These are phyloP conservation scores for Leptographium galeiforme DNA, from an alignment of 2,329 filamentous ascomycete species.

Conservation along the genomic window DNA sequence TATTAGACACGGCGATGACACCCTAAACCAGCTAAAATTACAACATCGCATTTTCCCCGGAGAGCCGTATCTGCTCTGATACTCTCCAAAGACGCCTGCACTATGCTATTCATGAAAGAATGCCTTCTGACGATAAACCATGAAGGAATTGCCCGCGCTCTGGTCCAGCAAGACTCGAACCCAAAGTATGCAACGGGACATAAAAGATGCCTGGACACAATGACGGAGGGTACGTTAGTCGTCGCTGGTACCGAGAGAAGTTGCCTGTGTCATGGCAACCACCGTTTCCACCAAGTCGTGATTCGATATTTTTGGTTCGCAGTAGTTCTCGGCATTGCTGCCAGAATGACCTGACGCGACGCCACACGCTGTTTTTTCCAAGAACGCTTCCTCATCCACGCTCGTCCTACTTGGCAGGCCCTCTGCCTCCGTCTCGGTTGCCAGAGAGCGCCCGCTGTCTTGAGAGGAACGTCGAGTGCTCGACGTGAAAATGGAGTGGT, in stretches of 20 bases:
- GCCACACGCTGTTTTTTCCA: neutral
- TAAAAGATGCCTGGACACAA: neutral
- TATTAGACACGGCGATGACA: neutral
- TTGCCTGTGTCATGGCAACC: neutral
- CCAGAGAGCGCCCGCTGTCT: neutral
- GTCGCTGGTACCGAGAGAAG: neutral
- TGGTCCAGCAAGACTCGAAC: too few relatives aligned
- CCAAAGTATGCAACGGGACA: neutral
- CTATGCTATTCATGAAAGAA: neutral
- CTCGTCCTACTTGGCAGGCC: neutral
- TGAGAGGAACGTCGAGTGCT: neutral
- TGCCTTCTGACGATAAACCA: neutral
- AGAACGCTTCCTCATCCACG: neutral
- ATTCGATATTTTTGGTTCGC: neutral
- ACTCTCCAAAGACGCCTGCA: neutral
- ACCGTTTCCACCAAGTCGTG: neutral
- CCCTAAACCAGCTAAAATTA: neutral
- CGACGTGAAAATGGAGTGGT: slow-evolving; percentile 27
- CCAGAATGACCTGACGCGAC: too few relatives aligned
- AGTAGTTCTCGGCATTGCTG: neutral
- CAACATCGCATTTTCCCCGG: neutral
- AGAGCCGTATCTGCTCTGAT: neutral
- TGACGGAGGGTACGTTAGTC: neutral
- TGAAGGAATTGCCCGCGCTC: neutral
- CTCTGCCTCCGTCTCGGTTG: neutral